phyloP scores from a whole-genome alignment of 164 flowering plant genomes.

The Taxillus chinensis region DNA sequence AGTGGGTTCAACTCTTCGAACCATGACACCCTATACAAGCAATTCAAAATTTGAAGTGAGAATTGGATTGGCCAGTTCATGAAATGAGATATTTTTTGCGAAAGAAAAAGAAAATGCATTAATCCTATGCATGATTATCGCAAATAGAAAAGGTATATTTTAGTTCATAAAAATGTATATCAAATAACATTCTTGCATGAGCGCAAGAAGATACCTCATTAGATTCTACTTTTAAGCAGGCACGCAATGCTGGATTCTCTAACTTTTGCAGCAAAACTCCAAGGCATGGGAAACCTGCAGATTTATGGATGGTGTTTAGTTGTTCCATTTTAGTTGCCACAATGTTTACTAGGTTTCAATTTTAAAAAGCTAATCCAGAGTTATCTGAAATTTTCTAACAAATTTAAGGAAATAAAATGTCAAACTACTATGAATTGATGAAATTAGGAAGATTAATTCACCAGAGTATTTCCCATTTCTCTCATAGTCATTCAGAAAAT shows the following conservation, averaged over 20 bases:
- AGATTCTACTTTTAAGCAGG: constrained; percentile 71
- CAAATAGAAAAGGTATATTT: too few relatives aligned
- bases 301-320: background rate
- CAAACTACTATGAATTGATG: background rate
- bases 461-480: constrained; percentile 91
- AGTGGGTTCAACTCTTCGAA: constrained; percentile 85
- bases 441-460: constrained; percentile 20
- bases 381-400: background rate
- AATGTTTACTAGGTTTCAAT: background rate
- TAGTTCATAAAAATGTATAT: too few relatives aligned
- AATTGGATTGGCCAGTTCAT: background rate
- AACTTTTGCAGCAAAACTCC: constrained; percentile 90
- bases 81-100: too few relatives aligned
- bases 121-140: too few relatives aligned
- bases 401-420: background rate
- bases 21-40: constrained; percentile 68
- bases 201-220: constrained; percentile 44
- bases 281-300: constrained; percentile 87
- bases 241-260: constrained; percentile 96
- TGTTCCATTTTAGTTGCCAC: background rate
- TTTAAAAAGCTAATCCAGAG: background rate
- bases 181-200: too few relatives aligned
- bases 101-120: too few relatives aligned
- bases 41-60: background rate
- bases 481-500: constrained; percentile 85